Conservation (phyloP, 2,329 filamentous ascomycete species). For the Tolypocladium inflatum region DNA sequence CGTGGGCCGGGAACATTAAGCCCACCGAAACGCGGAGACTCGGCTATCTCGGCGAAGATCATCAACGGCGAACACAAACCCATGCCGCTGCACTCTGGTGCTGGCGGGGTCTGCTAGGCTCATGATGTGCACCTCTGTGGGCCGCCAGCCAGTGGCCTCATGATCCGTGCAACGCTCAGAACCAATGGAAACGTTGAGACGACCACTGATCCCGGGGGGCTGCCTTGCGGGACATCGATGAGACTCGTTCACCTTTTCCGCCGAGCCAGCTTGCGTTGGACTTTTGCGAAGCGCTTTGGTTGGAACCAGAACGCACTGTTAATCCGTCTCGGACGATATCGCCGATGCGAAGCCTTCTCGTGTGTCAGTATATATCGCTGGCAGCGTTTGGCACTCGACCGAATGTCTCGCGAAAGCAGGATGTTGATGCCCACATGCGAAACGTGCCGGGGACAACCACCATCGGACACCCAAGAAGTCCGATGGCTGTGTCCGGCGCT, state of each 20-base stretch:
- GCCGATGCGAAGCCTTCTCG: background rate
- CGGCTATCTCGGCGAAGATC: background rate
- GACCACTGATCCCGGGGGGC: background rate
- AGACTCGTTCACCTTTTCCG: background rate
- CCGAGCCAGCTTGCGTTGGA: background rate
- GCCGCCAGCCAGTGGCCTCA: slow-evolving; percentile 6
- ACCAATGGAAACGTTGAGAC: slow-evolving; percentile 7
- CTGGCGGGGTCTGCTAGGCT: slow-evolving; percentile 4
- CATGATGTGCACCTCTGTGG: slow-evolving; percentile 4
- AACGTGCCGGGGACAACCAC: background rate
- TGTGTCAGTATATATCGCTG: background rate
- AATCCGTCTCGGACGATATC: no score
- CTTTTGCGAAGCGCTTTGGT: background rate
- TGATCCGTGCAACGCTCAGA: slow-evolving; percentile 10
- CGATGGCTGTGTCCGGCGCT: background rate
- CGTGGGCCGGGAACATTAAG: background rate
- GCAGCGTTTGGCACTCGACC: background rate
- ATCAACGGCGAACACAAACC: slow-evolving; percentile 1
- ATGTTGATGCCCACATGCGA: background rate
- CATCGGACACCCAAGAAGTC: background rate
- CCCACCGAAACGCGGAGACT: no score
- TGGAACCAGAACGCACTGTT: no score
- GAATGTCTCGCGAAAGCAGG: background rate
- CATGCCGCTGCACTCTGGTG: slow-evolving; percentile 4
- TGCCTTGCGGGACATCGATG: background rate